A percentile compares a stretch with the other conserved stretches of the same genome.
Conservation (phyloP, 1,284 basidiomycete species). For the Pseudozyma hubeiensis region DNA sequence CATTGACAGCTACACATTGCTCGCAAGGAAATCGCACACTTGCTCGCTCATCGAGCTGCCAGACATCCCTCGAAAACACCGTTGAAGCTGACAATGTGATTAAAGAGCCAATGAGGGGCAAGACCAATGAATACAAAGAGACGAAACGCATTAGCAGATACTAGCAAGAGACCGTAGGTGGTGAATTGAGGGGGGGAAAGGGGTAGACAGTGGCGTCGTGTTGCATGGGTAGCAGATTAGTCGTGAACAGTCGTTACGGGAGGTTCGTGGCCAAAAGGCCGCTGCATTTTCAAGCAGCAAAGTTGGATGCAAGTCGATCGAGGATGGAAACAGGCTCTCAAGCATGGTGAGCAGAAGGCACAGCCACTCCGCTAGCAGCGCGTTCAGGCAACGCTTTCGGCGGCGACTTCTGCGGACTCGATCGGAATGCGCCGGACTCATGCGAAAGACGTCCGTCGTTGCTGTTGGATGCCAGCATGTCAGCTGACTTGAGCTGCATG, state of each 20-base stretch:
- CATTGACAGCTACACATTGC: not conserved
- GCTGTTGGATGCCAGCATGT: slow-evolving; percentile 38
- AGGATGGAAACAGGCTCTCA: not conserved
- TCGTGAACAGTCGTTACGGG: slow-evolving; percentile 8
- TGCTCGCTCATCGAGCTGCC: no score
- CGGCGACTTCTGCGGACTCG: slow-evolving; percentile 12
- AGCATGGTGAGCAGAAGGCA: slow-evolving; percentile 1
- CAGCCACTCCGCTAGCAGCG: slow-evolving; percentile 14
- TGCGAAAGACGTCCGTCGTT: slow-evolving; percentile 36
- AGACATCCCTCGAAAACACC: not conserved
- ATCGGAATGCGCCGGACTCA: slow-evolving; percentile 23
- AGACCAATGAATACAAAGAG: slow-evolving; percentile 4
- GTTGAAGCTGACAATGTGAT: slow-evolving; percentile 23
- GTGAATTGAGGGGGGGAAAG: not conserved
- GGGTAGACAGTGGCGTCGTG: not conserved
- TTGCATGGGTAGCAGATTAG: not conserved
- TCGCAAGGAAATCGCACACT: no score
- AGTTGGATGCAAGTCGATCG: not conserved
- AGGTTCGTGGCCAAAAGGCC: not conserved
- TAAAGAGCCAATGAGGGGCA: slow-evolving; percentile 26
- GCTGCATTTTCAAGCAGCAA: slow-evolving; percentile 5
- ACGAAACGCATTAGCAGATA: slow-evolving; percentile 12
- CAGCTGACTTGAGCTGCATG: slow-evolving; percentile 53
- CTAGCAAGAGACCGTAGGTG: slow-evolving; percentile 32
- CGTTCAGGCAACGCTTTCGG: slow-evolving; percentile 11